Evolutionary conservation across 2,329 filamentous ascomycete genomes (phyloP).

Genomic region (Pyrenochaeta sp.): DNA sequence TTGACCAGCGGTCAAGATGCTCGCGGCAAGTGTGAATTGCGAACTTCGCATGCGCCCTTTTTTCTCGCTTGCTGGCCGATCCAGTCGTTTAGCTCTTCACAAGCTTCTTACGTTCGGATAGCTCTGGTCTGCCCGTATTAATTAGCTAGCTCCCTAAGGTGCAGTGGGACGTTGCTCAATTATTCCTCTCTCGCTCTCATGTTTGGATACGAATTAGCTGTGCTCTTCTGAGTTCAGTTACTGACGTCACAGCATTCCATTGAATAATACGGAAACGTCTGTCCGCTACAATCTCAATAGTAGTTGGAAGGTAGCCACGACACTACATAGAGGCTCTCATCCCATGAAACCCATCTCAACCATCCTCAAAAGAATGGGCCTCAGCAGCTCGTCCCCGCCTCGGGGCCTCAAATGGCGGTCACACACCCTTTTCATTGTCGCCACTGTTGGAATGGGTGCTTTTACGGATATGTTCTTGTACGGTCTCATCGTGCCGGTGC

Average conservation of each 20-base stretch:
- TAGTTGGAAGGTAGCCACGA: background rate
- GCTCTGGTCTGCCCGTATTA: background rate
- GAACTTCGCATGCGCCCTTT: background rate
- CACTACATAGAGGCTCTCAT: background rate
- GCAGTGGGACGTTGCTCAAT: no score
- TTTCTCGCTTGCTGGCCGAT: no score
- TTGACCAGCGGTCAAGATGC: background rate
- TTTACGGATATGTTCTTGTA: slow-evolving; percentile 70
- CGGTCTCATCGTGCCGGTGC: slow-evolving; percentile 65
- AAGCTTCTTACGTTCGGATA: background rate
- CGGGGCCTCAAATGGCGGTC: slow-evolving; percentile 62
- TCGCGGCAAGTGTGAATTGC: background rate
- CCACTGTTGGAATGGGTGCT: slow-evolving; percentile 63
- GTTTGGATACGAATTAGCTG: no score
- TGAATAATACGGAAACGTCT: no score
- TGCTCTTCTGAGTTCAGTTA: no score
- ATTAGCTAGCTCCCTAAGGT: background rate
- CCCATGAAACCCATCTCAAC: background rate
- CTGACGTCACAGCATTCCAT: no score
- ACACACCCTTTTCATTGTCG: slow-evolving; percentile 65
- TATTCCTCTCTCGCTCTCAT: no score
- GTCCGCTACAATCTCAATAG: background rate
- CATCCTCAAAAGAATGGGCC: slow-evolving; percentile 10
- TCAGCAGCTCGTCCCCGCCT: slow-evolving; percentile 12
- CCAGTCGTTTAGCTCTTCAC: background rate